phyloP scores from a whole-genome alignment of 73 alveolate genomes.

The Tetrahymena borealis region DNA sequence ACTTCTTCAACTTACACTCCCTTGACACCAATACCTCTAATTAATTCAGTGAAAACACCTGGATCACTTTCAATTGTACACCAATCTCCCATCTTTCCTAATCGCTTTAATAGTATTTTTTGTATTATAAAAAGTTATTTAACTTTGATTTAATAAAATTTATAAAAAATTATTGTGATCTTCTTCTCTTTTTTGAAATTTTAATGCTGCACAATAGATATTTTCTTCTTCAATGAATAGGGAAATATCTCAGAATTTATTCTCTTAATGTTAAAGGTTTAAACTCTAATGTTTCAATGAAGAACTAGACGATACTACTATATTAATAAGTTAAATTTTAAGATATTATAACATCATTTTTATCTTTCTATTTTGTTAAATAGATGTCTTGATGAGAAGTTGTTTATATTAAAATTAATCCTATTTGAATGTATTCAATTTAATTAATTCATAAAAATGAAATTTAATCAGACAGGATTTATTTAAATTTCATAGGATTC shows the following conservation, averaged over 20 bases:
- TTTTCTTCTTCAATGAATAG: background rate
- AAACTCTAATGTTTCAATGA: background rate
- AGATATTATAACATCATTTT: no score
- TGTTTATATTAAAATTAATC: no score
- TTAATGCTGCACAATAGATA: background rate
- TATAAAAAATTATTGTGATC: background rate
- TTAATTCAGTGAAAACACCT: conserved; percentile 91
- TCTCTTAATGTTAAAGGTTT: background rate
- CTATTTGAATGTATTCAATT: no score
- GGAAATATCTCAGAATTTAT: background rate
- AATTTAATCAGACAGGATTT: no score
- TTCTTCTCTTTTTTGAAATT: background rate
- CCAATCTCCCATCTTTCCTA: conserved; percentile 66
- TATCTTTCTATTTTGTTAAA: no score
- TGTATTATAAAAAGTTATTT: background rate
- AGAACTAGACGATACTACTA: background rate
- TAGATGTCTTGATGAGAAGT: no score
- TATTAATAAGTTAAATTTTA: background rate
- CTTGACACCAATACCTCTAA: conserved; percentile 82
- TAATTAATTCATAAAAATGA: no score
- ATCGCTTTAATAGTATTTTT: background rate
- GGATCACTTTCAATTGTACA: conserved; percentile 94
- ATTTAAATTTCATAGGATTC: no score
- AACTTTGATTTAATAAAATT: background rate
- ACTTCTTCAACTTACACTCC: conserved; percentile 92